Base-by-base conservation (phyloP, 2,329 filamentous ascomycete species). In the Aspergillus carbonarius region DNA sequence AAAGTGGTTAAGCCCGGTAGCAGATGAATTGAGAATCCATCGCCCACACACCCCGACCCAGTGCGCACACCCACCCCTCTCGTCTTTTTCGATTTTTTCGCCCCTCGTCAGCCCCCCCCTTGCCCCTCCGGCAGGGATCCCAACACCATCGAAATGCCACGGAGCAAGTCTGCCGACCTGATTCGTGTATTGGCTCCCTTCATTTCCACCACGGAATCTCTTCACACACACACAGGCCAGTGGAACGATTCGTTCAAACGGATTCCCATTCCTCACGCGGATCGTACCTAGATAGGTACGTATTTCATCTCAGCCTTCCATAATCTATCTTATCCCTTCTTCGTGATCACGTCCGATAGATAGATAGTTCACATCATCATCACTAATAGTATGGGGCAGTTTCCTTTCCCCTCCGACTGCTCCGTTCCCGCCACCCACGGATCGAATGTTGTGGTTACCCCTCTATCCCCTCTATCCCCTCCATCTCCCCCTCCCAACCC, bases 111-210 rank as follows among this genome's bases (percentile, higher is more conserved):
- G 51, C 23, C 57, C 59, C 59, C 59, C 58, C 60, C 59, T 60
- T 65, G 63, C 64, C 64, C 64, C 64, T 66, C 64, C 57, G 65
- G 63, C 61, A 62, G 61, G 62, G 62, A 65, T 65, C 44, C 44
- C 48, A 37, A 44, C 54, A 39, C 46, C 56, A 44, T 60, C 57
- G n/a, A 60, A 63, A 62, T 64, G 62, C 64, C 63, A 65, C 63
- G 59, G 59, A 63, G 48, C 40, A 47, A 40, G 15, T 48, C 53
- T 37, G 40, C 27, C 51, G 42, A 55, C 59, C 51, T 63, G 61
- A 64, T 66, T 66, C 62, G 62, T 64, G 62, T 60, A 50, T 48
- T 51, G 34, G 40, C 50, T 62, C 60, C 63, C 60, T 64, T 64
- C 62, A 66, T 67, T 66, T 66, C 65, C 65, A 67, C 65, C 55